A percentile compares a stretch with the other conserved stretches of the same genome.
These are phyloP conservation scores for Corylus americana DNA, from an alignment of 306 rosid species.

Conservation along the genomic window DNA sequence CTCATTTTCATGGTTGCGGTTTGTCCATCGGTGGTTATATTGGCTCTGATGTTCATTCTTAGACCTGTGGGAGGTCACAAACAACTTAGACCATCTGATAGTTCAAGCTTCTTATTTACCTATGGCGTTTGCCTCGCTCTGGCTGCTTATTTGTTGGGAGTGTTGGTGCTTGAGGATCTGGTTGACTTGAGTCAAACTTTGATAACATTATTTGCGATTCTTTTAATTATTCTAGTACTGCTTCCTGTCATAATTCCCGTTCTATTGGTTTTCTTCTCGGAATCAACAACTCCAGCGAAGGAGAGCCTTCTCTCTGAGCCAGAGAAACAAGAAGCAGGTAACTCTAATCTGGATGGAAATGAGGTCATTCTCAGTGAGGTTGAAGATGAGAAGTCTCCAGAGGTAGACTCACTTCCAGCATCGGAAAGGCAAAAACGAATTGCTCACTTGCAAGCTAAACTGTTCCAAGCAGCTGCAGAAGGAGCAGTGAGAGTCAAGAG, in stretches of 20 bases:
- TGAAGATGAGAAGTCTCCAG: conserved; percentile 52
- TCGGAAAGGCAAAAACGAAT: conserved; percentile 60
- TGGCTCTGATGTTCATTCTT: conserved; percentile 57
- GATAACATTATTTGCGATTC: conserved; percentile 32
- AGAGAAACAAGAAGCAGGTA: conserved; percentile 17
- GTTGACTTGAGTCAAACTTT: conserved; percentile 37
- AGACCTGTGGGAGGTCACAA: conserved; percentile 54
- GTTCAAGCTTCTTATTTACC: conserved; percentile 55
- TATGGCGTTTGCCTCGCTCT: conserved; percentile 61
- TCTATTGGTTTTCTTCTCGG: conserved; percentile 51
- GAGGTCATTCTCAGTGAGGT: conserved; percentile 45
- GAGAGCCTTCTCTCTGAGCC: conserved; percentile 54
- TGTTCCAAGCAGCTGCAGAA: conserved; percentile 55
- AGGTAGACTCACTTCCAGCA: conserved; percentile 48
- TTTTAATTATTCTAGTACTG: conserved; percentile 47
- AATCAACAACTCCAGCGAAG: conserved; percentile 34
- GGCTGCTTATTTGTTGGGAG: conserved; percentile 68
- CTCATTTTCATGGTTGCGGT: conserved; percentile 63
- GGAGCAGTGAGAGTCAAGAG: conserved; percentile 55
- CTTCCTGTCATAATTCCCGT: conserved; percentile 61
- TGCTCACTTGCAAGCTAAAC: conserved; percentile 55
- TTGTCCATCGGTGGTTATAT: conserved; percentile 61
- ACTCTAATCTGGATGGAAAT: conserved; percentile 19
- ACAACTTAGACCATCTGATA: conserved; percentile 57
- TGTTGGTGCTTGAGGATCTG: conserved; percentile 54